These are phyloP conservation scores for Hypoxylon sp. DNA, from an alignment of 2,329 filamentous ascomycete genomes.

Conservation along the genomic window DNA sequence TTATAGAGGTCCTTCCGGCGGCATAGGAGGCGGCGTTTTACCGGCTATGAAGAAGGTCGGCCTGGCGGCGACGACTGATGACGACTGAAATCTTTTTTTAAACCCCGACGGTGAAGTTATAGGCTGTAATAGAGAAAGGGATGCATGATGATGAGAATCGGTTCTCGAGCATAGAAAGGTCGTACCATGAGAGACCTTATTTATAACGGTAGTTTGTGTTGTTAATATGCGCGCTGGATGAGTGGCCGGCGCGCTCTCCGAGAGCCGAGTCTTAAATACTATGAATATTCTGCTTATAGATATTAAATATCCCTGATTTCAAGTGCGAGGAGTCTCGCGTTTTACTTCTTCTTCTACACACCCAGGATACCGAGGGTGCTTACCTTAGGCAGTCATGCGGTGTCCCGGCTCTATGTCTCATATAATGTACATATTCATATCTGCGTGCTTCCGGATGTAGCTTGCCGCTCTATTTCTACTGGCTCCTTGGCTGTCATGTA, in stretches of 20 bases:
- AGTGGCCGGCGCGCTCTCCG: constrained; percentile 24
- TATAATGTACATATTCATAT: no score
- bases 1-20: constrained; percentile 31
- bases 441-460: no score
- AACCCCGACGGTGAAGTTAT: constrained; percentile 18
- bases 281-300: constrained; percentile 21
- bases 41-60: constrained; percentile 30
- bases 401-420: neutral
- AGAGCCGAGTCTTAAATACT: constrained; percentile 24
- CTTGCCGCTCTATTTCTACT: no score
- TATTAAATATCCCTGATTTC: neutral
- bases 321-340: neutral
- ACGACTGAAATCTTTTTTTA: constrained; percentile 19
- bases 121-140: constrained; percentile 37
- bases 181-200: neutral
- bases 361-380: no score
- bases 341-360: neutral
- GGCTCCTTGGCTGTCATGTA: neutral
- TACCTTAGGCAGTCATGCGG: no score
- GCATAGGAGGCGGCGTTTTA: constrained; percentile 34
- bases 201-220: constrained; percentile 20
- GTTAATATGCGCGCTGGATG: constrained; percentile 22
- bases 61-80: constrained; percentile 27
- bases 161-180: constrained; percentile 26
- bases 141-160: constrained; percentile 36